Conservation (phyloP, 192 early-diverging fungal species). For the Jimgerdemannia lactiflua region DNA sequence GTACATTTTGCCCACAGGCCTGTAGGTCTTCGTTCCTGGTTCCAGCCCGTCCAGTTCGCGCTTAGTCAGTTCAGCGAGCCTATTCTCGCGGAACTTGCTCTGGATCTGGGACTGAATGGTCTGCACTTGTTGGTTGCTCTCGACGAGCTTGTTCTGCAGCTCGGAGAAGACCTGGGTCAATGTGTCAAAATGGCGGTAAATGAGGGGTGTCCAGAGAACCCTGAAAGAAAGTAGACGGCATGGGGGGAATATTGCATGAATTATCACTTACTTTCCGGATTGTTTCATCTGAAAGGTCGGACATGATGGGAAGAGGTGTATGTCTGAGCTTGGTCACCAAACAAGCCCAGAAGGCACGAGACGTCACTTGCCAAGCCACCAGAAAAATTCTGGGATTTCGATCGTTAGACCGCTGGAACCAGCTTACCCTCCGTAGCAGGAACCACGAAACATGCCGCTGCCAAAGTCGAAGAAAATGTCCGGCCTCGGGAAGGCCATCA, state of each 20-base stretch:
- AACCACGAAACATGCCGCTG: conserved; percentile 20
- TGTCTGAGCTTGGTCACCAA: no score
- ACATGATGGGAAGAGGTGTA: neutral
- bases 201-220: no score
- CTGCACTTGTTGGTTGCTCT: conserved; percentile 56
- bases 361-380: neutral
- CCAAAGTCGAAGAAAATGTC: conserved; percentile 42
- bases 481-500: conserved; percentile 45
- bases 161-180: conserved; percentile 51
- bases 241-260: no score
- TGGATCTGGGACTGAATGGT: conserved; percentile 61
- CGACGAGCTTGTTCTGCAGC: conserved; percentile 61
- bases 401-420: neutral
- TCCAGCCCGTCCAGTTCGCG: conserved; percentile 59
- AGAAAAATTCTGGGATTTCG: neutral
- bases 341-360: neutral
- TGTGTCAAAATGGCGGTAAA: neutral
- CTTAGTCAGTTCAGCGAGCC: conserved; percentile 64
- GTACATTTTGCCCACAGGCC: conserved; percentile 75
- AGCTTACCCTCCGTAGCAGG: neutral
- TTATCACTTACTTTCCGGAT: neutral
- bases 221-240: neutral
- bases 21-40: conserved; percentile 56
- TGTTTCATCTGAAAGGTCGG: neutral
- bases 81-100: conserved; percentile 61